Base-by-base conservation (phyloP, 2,329 filamentous ascomycete species). In the Aureobasidium musti region DNA sequence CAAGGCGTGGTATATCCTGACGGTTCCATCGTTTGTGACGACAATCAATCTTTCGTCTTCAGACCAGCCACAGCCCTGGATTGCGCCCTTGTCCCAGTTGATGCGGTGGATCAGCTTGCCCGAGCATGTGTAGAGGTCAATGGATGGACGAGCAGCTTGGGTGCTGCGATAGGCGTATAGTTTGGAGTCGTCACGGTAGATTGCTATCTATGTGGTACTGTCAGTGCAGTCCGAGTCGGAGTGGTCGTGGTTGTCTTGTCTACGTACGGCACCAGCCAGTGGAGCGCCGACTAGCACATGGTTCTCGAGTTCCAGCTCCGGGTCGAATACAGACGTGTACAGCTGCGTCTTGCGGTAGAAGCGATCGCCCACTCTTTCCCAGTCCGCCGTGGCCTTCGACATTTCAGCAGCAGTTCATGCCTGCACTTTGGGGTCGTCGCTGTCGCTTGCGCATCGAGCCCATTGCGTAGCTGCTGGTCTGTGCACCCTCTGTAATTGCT, bases 301-400 rank as follows among this genome's bases (percentile, higher is more conserved):
- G 81, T 95, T 96, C 82, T 97, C 93, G 72, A 99, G 86, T 80
- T 99, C 93, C 69, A 97, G 83, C 76, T 97, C 92, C 75, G 91
- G 87, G 79, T 97, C 92, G 78, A 98, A 99, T 70, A 98, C 86
- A 71, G 89, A 90, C 68, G 92, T 93, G 82, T 98, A 99, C 68
- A 97, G 87, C 79, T 94, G 91, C 67, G 91, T 89, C 82, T 96
- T 97, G 77, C 94, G 91, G 82, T 98, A 99, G 83, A 96, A 98
- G 74, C 87, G 89, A 79, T 96, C 91, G 76, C 92, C 95, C 71
- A 98, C 87, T 79, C 87, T 90, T 82, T 97, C 92, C 95, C 95
- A 99, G 78, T 94, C 91, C 73, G 91, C 90, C 73, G 91, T 91
- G 74, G 93, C 85, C 74, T 87, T 88, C 68, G 81, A 79, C 78